These are phyloP conservation scores for Colletotrichum falcatum DNA, from an alignment of 2,329 filamentous ascomycete genomes.

Conservation along the genomic window DNA sequence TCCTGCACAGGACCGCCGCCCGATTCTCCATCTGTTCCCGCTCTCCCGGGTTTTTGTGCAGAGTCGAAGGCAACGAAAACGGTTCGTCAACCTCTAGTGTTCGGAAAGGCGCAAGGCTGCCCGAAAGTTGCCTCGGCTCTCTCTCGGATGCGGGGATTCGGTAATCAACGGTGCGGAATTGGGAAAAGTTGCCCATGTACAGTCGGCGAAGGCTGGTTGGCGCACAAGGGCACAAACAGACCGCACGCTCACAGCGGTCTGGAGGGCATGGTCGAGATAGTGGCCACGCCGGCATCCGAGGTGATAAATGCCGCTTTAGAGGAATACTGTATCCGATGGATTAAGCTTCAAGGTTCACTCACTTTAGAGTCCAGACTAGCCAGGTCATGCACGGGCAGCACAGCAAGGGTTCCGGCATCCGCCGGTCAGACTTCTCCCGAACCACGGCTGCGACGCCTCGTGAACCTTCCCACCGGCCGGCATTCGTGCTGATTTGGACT, in stretches of 20 bases:
- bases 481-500: neutral
- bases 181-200: neutral
- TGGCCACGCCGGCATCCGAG: neutral
- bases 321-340: neutral
- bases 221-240: neutral
- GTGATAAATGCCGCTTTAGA: neutral
- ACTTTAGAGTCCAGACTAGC: too few relatives aligned
- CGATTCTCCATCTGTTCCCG: neutral
- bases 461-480: neutral
- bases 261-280: neutral
- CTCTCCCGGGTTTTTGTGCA: neutral
- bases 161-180: too few relatives aligned
- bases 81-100: neutral
- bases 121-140: neutral
- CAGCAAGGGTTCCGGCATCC: neutral
- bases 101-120: neutral
- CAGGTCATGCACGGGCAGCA: too few relatives aligned
- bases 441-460: too few relatives aligned
- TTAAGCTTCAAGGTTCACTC: neutral
- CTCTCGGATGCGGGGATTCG: neutral
- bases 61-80: neutral
- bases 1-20: constrained; percentile 1
- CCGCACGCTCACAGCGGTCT: neutral
- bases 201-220: neutral
- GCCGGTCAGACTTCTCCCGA: too few relatives aligned